phyloP scores from a whole-genome alignment of 129 eudicot genomes.

The Scalesia atractyloides region DNA sequence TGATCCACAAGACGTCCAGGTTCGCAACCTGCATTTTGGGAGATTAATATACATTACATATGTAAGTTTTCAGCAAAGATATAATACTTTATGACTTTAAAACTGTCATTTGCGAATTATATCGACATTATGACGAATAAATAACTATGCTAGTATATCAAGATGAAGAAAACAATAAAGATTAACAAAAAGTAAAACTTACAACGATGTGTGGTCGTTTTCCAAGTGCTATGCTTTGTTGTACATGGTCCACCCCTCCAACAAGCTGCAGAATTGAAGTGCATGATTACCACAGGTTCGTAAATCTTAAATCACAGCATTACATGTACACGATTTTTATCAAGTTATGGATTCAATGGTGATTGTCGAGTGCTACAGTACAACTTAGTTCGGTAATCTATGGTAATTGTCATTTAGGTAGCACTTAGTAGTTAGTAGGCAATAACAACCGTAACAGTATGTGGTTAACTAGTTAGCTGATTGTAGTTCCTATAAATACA shows the following conservation, averaged over 20 bases:
- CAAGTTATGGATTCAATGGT: neutral
- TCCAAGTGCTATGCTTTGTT: conserved; percentile 67
- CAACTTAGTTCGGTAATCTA: neutral
- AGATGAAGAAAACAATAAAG: neutral
- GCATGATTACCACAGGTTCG: neutral
- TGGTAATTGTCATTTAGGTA: neutral
- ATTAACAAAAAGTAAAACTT: conserved; percentile 33
- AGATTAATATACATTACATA: neutral
- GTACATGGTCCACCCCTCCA: conserved; percentile 81
- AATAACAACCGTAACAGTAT: neutral
- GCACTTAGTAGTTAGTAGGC: neutral
- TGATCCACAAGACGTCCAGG: conserved; percentile 98
- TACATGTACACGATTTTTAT: neutral
- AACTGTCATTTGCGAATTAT: neutral
- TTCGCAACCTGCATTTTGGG: conserved; percentile 66
- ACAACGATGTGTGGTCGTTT: conserved; percentile 87
- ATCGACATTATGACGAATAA: neutral
- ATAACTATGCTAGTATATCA: neutral
- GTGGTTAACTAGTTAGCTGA: neutral
- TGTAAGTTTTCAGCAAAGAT: no score
- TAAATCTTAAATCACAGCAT: neutral
- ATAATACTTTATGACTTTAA: neutral
- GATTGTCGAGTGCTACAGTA: neutral
- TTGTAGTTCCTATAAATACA: no score
- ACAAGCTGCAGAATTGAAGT: conserved; percentile 63